Conservation (phyloP, 148 eudicot genomes). For the Talinum fruticosum region DNA sequence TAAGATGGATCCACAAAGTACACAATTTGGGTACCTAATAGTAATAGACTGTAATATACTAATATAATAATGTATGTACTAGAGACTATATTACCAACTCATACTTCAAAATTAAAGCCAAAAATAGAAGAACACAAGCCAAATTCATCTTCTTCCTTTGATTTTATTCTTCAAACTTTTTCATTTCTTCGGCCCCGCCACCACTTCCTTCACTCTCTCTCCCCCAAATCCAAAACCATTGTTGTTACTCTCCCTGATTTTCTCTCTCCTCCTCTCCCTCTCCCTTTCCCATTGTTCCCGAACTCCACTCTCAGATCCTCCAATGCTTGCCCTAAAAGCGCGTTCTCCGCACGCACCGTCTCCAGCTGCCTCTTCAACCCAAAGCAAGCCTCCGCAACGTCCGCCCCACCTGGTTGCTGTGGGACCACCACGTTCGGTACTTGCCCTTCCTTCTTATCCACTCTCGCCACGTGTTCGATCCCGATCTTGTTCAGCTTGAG, state of each 20-base stretch:
- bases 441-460: conserved; percentile 24
- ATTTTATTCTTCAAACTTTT: conserved; percentile 3
- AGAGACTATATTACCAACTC: neutral
- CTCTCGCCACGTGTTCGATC: conserved; percentile 64
- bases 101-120: neutral
- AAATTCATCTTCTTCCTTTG: neutral
- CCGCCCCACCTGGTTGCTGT: conserved; percentile 11
- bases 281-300: conserved; percentile 17
- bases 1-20: neutral
- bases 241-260: neutral
- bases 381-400: conserved; percentile 52
- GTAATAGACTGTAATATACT: neutral
- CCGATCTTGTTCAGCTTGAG: conserved; percentile 73
- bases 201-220: conserved; percentile 13
- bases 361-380: conserved; percentile 63
- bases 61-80: conserved; percentile 1
- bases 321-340: conserved; percentile 51
- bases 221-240: neutral
- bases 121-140: neutral
- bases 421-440: neutral
- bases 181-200: neutral
- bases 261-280: conserved; percentile 21
- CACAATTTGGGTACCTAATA: neutral
- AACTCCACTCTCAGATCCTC: conserved; percentile 61
- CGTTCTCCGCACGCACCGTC: conserved; percentile 59